phyloP scores from a whole-genome alignment of 1,139 yeast species.

The Yamadazyma dushanensis region DNA sequence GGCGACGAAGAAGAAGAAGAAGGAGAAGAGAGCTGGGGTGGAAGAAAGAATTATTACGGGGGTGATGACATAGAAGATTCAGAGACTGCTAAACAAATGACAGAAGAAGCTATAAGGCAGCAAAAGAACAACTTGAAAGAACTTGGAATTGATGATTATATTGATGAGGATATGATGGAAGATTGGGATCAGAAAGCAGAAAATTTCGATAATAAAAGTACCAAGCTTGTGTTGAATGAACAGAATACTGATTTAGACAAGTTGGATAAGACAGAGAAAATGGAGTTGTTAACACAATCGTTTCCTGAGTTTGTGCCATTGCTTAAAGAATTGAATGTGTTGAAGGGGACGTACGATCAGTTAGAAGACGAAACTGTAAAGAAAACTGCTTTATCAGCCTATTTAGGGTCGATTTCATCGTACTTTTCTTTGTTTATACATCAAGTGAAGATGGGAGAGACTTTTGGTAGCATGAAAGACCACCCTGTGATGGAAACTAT shows the following conservation, averaged over 20 bases:
- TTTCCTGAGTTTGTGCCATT: constrained; percentile 88
- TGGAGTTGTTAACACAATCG: constrained; percentile 50
- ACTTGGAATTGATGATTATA: constrained; percentile 76
- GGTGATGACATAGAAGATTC: constrained; percentile 80
- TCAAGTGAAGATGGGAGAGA: constrained; percentile 52
- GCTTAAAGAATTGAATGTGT: constrained; percentile 56
- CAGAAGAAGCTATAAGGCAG: constrained; percentile 83
- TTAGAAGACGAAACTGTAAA: constrained; percentile 47
- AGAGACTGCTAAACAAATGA: constrained; percentile 76
- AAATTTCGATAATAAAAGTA: constrained; percentile 28
- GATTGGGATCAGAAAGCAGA: constrained; percentile 58
- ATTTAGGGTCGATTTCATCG: constrained; percentile 70
- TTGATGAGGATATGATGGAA: constrained; percentile 78
- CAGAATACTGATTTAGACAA: constrained; percentile 32
- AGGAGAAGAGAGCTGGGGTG: constrained; percentile 77
- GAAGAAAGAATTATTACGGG: constrained; percentile 69
- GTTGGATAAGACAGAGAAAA: constrained; percentile 45
- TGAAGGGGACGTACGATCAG: constrained; percentile 44
- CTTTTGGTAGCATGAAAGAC: constrained; percentile 69
- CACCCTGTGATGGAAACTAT: constrained; percentile 88
- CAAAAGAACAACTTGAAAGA: constrained; percentile 85
- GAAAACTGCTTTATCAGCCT: constrained; percentile 69
- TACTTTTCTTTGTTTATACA: constrained; percentile 73
- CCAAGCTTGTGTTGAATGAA: constrained; percentile 24
- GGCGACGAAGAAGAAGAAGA: constrained; percentile 51